A percentile compares a stretch with the other conserved stretches of the same genome.
phyloP scores from a whole-genome alignment of 108 stramenopile genomes.

The Skeletonema marinoi region DNA sequence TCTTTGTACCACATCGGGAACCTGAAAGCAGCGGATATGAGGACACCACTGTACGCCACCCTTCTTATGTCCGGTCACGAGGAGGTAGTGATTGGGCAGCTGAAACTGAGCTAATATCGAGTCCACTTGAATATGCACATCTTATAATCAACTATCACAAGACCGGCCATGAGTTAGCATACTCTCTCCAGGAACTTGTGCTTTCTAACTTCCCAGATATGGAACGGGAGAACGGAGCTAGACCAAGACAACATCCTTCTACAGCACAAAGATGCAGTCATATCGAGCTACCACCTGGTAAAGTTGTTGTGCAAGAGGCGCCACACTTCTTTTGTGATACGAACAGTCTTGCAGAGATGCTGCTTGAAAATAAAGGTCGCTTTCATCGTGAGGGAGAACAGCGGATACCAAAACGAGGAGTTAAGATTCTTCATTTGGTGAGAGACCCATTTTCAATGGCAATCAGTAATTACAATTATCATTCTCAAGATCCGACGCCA shows the following conservation, averaged over 20 bases:
- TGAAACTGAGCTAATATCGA: neutral
- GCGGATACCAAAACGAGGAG: neutral
- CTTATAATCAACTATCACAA: constrained; percentile 51
- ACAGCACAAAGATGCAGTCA: constrained; percentile 1
- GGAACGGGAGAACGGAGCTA: neutral
- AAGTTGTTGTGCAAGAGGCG: constrained; percentile 16
- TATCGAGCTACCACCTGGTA: constrained; percentile 5
- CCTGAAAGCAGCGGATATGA: neutral
- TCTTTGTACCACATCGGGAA: neutral
- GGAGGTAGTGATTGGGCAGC: neutral
- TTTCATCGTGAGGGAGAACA: constrained; percentile 1
- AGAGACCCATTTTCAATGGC: constrained; percentile 27
- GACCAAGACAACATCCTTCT: neutral
- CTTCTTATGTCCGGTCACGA: neutral
- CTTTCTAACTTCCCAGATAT: constrained; percentile 1
- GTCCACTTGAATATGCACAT: constrained; percentile 13
- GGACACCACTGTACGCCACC: neutral
- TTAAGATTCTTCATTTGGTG: constrained; percentile 29
- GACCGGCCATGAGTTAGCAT: constrained; percentile 38
- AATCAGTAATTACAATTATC: constrained; percentile 37
- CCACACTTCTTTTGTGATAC: constrained; percentile 42
- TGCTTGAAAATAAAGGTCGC: constrained; percentile 1
- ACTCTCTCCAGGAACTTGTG: constrained; percentile 23
- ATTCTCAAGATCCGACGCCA: constrained; percentile 29
- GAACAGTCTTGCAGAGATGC: constrained; percentile 8